Percentiles rank a stretch among this genome's conserved stretches.
Conservation (phyloP, 129 eudicot species). For the Ambrosia artemisiifolia region DNA sequence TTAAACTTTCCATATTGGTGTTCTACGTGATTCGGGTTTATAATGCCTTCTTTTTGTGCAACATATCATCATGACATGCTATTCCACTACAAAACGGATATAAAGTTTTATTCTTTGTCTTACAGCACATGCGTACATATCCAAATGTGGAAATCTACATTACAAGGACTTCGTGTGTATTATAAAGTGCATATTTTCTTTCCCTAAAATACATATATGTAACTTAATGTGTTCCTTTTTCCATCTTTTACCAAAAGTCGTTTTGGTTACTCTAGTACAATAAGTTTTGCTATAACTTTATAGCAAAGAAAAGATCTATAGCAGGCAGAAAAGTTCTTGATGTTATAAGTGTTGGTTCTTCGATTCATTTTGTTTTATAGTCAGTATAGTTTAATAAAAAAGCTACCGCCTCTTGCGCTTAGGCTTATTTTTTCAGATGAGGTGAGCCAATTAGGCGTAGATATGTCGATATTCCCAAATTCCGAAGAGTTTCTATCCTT, state of each 20-base stretch:
- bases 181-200: neutral
- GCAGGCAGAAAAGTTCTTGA: neutral
- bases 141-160: neutral
- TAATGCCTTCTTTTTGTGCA: too few species aligned
- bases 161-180: neutral
- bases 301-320: neutral
- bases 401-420: too few species aligned
- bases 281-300: neutral
- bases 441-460: too few species aligned
- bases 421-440: too few species aligned
- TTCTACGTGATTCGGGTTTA: too few species aligned
- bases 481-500: too few species aligned
- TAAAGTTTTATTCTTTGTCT: neutral
- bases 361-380: neutral
- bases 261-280: neutral
- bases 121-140: neutral
- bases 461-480: too few species aligned
- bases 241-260: too few species aligned
- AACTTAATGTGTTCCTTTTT: neutral
- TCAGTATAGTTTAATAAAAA: neutral
- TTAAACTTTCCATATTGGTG: too few species aligned
- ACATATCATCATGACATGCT: neutral
- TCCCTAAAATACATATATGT: neutral
- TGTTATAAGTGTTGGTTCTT: neutral
- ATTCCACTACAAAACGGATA: neutral